Evolutionary conservation across 1,284 basidiomycete genomes (phyloP).

Genomic region (Albatrellus sp.): DNA sequence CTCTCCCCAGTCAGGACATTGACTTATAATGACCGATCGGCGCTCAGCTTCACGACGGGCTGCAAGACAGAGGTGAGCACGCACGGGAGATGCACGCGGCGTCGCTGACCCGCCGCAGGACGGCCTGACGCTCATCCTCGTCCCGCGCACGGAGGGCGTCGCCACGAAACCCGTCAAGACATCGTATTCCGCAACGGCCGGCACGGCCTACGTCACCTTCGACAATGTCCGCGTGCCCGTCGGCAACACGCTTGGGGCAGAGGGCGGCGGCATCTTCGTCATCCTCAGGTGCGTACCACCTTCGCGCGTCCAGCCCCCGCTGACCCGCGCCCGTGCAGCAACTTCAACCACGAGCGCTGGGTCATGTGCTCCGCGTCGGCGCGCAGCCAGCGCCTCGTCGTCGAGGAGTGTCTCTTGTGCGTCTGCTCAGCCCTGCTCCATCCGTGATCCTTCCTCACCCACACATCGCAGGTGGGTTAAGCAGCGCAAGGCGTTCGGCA

Average conservation of each 20-base stretch:
- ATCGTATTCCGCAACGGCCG: conserved; percentile 64
- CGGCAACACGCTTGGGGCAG: conserved; percentile 78
- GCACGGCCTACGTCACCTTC: conserved; percentile 81
- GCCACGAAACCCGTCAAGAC: conserved; percentile 83
- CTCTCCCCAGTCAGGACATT: background rate
- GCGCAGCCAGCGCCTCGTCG: conserved; percentile 38
- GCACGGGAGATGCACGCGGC: too few relatives aligned
- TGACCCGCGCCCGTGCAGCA: conserved; percentile 19
- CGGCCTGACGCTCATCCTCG: conserved; percentile 76
- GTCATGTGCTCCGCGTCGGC: conserved; percentile 60
- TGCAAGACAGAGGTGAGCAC: conserved; percentile 33
- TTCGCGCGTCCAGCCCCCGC: too few relatives aligned
- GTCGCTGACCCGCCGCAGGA: conserved; percentile 19
- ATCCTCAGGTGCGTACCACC: conserved; percentile 37
- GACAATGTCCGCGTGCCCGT: conserved; percentile 80
- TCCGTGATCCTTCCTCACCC: background rate
- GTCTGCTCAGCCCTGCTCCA: background rate
- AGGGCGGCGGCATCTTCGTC: conserved; percentile 74
- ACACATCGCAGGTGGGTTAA: conserved; percentile 30
- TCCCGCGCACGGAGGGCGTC: conserved; percentile 67
- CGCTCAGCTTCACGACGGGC: conserved; percentile 47
- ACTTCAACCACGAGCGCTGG: conserved; percentile 67
- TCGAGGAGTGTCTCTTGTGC: conserved; percentile 59
- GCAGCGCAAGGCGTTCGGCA: conserved; percentile 79
- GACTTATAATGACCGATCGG: background rate